Evolutionary conservation across 2,329 filamentous ascomycete genomes (phyloP), one percentile per base, ranked within the genome.

Genomic region (Penicillium sp.): DNA sequence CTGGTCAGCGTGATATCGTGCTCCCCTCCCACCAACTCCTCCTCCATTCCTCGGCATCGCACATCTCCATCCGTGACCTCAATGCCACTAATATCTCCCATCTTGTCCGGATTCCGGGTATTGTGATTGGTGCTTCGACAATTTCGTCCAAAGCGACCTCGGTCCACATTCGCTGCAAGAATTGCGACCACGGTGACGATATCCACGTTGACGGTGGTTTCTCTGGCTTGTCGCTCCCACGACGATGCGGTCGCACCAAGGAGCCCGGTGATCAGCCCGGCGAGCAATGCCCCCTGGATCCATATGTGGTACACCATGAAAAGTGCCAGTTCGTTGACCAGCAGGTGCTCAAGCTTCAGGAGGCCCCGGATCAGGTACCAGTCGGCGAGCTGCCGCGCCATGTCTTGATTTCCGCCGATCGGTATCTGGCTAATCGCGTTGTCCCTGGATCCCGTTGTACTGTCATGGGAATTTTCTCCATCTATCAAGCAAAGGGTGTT

Each of bases 311-410:
- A 51, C 82, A 94, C 52, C 94, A 99, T 69, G 94, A 99, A 73
- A 91, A 89, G 70, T 96, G 90, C 30, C 85, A 86, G 58, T 99
- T 99, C 69, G 92, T 97, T 65, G 94, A 99, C 67, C 94, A 99
- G 73, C 94, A 99, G 72, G 90, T 99, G 54, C 88, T 99, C 70
- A 99, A 99, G 73, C 84, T 99, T 15, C 94, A 99, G 70, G 94
- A 99, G 74, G 94, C 93, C 0, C 94, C 94, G 1, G 94, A 99
- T 67, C 91, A 97, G 72, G 94, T 99, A 0, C 94, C 94, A 0
- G 94, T 99, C 1, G 94, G 94, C 76, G 94, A 99, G 74, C 78
- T 99, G 43, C 94, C 94, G 3, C 84, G 94, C 34, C 94, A 99
- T 65, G 95, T 99, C 39, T 83, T 97, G 55, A 90, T 99, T 55